Base-by-base conservation (phyloP, 2,329 filamentous ascomycete genomes). In the Exophiala viscosa region DNA sequence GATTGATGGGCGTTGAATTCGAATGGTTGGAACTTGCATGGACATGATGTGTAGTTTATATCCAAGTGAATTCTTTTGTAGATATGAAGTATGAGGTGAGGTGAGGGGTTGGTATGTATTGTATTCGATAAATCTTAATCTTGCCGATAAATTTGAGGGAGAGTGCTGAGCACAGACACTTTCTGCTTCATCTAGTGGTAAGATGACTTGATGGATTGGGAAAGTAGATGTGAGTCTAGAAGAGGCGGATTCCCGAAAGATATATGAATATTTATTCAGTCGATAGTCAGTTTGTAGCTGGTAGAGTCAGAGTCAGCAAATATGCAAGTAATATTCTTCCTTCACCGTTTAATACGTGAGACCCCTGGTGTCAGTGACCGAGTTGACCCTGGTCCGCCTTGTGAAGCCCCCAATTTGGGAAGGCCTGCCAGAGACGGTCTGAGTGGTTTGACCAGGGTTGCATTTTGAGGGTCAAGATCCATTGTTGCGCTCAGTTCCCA, bases 81-180 rank as follows among this genome's bases (percentile, higher is more conserved):
- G 17, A 20, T 33, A 14, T 47, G 50, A 41, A 9, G 45, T 28
- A 36, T 34, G 31, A 17, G 41, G 38, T 42, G 42, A 18, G 39
- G 46, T 36, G 52, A 43, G 45, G 20, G 15, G 54, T 52, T 39
- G 54, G 55, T 49, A 46, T 38, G 23, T 28, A 28, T 28, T 20
- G 14, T 14, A 14, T 39, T 17, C 9, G 13, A 33, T n/a, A 32
- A 32, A 23, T 44, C 13, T 17, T 43, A 33, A 44, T 38, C 39
- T 45, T 31, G 20, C 35, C 50, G 33, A 46, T 55, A 50, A 43
- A 50, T 40, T 48, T 48, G 20, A 32, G 20, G 17, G 45, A 14
- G 45, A 38, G 18, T 14, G 13, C 10, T 41, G 38, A 40, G 46
- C 47, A 50, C 47, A 39, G 35, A 50, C 38, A 20, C 18, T 10